Conservation (phyloP, 1,139 yeast genomes). For the Suhomyces bolitotheri region DNA sequence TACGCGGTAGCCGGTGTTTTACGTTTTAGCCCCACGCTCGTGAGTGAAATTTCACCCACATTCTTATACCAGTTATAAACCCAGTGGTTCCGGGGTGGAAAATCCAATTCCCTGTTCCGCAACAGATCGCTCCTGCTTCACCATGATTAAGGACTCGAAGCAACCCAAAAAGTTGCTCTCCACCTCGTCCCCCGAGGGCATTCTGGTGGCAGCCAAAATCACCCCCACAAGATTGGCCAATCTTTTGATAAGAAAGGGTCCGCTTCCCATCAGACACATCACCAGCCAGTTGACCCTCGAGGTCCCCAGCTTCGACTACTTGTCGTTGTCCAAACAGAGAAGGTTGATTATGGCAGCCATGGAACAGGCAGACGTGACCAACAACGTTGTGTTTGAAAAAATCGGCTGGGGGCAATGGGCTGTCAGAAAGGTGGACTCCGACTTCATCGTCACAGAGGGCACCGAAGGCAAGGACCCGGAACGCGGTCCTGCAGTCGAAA, state of each 20-base stretch:
- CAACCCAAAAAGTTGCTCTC: constrained; percentile 44
- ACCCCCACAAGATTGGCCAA: constrained; percentile 78
- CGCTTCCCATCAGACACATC: constrained; percentile 86
- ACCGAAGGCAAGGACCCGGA: constrained; percentile 31
- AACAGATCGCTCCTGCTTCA: background rate
- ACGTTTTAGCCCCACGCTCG: background rate
- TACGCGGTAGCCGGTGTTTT: too few species aligned
- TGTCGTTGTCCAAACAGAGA: constrained; percentile 86
- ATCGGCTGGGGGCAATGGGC: constrained; percentile 99
- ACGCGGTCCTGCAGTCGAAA: constrained; percentile 1
- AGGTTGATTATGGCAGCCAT: constrained; percentile 86
- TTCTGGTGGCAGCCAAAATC: constrained; percentile 84
- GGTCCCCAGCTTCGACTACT: constrained; percentile 75
- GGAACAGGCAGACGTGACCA: constrained; percentile 61
- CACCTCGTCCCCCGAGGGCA: constrained; percentile 84
- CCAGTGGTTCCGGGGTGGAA: too few species aligned
- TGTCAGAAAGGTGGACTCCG: constrained; percentile 58
- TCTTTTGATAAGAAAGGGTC: constrained; percentile 72
- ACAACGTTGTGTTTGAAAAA: constrained; percentile 77
- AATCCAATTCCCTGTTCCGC: background rate
- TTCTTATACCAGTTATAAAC: background rate
- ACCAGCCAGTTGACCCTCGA: constrained; percentile 75
- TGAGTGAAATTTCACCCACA: background rate
- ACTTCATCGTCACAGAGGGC: constrained; percentile 50
- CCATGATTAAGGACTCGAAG: constrained; percentile 7